Conservation (phyloP, 2,329 filamentous ascomycete species). For the Colletotrichum liriopes region DNA sequence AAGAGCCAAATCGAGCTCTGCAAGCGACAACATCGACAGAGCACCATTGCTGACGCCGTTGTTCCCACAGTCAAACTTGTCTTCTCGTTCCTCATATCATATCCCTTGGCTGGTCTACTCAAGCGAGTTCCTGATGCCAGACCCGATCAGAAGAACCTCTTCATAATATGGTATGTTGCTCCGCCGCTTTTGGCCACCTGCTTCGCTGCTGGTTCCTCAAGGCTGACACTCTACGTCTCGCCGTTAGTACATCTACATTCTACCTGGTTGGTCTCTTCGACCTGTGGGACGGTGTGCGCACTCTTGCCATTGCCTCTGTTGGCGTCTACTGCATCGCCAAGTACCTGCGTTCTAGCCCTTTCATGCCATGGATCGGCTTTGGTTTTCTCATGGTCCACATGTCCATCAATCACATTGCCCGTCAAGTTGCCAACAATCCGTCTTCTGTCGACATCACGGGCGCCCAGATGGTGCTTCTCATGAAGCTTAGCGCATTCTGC, state of each 20-base stretch:
- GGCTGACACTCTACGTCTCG: conserved; percentile 2
- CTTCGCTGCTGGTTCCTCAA: conserved; percentile 2
- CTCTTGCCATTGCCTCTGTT: conserved; percentile 83
- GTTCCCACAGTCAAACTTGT: conserved; percentile 87
- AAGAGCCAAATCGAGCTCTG: conserved; percentile 49
- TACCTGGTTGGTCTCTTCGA: conserved; percentile 95
- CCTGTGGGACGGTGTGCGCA: conserved; percentile 87
- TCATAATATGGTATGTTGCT: conserved; percentile 79
- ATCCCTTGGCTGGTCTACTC: conserved; percentile 88
- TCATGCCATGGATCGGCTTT: conserved; percentile 99
- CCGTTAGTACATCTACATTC: conserved; percentile 81
- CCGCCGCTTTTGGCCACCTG: not conserved
- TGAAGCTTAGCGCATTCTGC: conserved; percentile 97
- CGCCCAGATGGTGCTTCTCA: conserved; percentile 97
- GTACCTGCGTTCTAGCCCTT: conserved; percentile 82
- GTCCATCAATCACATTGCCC: conserved; percentile 89
- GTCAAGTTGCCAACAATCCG: conserved; percentile 80
- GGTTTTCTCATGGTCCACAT: conserved; percentile 96
- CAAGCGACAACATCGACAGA: conserved; percentile 44
- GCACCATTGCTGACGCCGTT: conserved; percentile 9
- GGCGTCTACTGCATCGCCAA: conserved; percentile 88
- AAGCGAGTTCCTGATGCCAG: conserved; percentile 91
- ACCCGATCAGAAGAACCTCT: conserved; percentile 89
- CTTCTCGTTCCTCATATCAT: conserved; percentile 90
- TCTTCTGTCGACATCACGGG: conserved; percentile 88